These are phyloP conservation scores for Phaseolus coccineus DNA, from an alignment of 331 rosid genomes.

Conservation along the genomic window DNA sequence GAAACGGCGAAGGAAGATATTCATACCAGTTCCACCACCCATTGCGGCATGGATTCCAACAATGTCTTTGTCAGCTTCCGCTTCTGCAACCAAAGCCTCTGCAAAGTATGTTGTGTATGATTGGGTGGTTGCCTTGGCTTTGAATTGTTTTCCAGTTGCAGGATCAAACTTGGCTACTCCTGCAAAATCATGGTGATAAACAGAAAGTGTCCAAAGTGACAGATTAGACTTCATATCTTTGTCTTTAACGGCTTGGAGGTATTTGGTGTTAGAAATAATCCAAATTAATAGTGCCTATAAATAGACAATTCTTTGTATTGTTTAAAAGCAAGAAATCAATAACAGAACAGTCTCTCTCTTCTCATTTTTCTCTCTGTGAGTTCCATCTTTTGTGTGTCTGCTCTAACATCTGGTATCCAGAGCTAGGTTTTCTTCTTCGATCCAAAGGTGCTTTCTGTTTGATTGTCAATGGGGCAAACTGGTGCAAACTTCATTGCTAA, in stretches of 20 bases:
- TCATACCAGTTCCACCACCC: conserved; percentile 99
- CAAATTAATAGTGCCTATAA: too few species aligned
- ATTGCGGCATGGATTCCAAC: conserved; percentile 97
- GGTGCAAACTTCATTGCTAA: too few species aligned
- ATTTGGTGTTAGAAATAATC: too few species aligned
- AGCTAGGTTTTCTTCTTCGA: too few species aligned
- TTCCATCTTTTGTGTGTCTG: too few species aligned
- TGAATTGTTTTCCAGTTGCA: conserved; percentile 88
- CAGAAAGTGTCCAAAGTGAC: not conserved
- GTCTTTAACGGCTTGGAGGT: not conserved
- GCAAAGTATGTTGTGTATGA: conserved; percentile 84
- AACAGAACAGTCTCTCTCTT: too few species aligned
- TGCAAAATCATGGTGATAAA: conserved; percentile 46
- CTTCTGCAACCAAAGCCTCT: conserved; percentile 93
- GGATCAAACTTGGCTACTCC: conserved; percentile 92
- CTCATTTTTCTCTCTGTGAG: too few species aligned
- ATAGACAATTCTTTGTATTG: too few species aligned
- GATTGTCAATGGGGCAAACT: too few species aligned
- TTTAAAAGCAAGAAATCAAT: too few species aligned
- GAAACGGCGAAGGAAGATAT: conserved; percentile 80
- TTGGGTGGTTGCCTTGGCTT: conserved; percentile 62
- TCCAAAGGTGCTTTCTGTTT: too few species aligned
- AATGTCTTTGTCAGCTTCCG: conserved; percentile 81
- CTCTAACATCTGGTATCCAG: too few species aligned
- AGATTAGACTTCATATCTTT: not conserved